Conservation (phyloP, 2,329 filamentous ascomycete species). For the Grosmannia huntii region DNA sequence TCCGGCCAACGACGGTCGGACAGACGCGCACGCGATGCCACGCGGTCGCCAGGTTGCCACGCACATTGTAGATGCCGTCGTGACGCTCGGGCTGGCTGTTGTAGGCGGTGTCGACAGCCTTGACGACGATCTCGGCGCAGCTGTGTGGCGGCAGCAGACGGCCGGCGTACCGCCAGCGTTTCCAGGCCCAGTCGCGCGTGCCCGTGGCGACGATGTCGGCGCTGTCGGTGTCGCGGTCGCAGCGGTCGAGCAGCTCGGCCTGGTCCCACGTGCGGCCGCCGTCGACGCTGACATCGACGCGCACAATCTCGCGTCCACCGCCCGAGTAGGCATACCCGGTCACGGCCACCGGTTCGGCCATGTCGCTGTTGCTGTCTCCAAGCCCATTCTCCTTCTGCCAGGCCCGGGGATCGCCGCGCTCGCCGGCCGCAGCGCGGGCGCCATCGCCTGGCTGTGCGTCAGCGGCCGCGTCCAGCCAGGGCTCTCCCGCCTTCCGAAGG, state of each 20-base stretch:
- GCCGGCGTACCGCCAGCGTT: conserved; percentile 46
- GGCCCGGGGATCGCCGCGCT: conserved; percentile 6
- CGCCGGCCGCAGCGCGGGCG: conserved; percentile 8
- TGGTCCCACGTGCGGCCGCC: conserved; percentile 52
- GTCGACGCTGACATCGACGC: conserved; percentile 55
- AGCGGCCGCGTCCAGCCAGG: neutral
- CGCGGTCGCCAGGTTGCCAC: conserved; percentile 53
- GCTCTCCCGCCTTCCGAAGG: conserved; percentile 8
- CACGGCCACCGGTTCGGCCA: conserved; percentile 24
- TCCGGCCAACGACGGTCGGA: conserved; percentile 8
- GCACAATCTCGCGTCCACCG: conserved; percentile 50
- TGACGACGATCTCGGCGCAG: conserved; percentile 42
- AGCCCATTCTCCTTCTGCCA: conserved; percentile 9
- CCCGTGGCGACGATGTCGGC: conserved; percentile 11
- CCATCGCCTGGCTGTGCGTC: neutral
- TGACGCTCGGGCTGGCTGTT: conserved; percentile 54
- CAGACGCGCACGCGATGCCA: conserved; percentile 45
- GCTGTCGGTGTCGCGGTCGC: neutral
- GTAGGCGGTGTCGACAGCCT: conserved; percentile 53
- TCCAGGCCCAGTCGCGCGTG: conserved; percentile 46
- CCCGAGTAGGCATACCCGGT: conserved; percentile 57
- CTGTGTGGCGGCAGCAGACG: conserved; percentile 17
- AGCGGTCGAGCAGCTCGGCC: conserved; percentile 42
- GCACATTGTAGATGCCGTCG: conserved; percentile 47
- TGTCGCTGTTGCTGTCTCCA: neutral